Conservation (phyloP, 2,329 filamentous ascomycete species). For the Trematosphaeria pertusa region DNA sequence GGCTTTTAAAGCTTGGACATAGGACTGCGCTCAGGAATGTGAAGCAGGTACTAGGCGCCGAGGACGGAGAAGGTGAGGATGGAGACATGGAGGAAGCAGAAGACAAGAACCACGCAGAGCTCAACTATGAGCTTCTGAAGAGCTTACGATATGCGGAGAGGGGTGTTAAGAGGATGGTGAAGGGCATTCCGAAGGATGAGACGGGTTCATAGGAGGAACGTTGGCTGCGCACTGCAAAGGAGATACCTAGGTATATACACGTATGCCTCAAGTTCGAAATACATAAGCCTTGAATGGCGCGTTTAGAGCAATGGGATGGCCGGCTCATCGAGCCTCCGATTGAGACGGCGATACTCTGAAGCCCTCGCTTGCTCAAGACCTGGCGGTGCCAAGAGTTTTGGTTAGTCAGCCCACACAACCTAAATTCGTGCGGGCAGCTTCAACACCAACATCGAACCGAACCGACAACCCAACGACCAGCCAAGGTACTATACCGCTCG, state of each 20-base stretch:
- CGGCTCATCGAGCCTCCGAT: no score
- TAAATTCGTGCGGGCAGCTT: constrained; percentile 30
- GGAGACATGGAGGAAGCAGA: constrained; percentile 12
- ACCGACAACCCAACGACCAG: constrained; percentile 46
- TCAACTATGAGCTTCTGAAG: constrained; percentile 30
- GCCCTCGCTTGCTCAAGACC: no score
- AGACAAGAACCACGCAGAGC: constrained; percentile 8
- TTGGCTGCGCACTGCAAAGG: constrained; percentile 3
- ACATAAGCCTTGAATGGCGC: no score
- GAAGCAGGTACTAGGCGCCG: constrained; percentile 34
- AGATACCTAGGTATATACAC: not conserved
- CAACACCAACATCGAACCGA: constrained; percentile 29
- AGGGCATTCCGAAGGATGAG: constrained; percentile 28
- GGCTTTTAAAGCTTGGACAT: constrained; percentile 32
- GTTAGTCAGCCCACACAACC: constrained; percentile 38
- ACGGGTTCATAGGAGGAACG: no score
- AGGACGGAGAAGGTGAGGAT: constrained; percentile 11
- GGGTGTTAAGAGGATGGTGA: constrained; percentile 43
- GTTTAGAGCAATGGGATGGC: no score
- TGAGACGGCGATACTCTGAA: no score
- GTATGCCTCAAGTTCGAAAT: no score
- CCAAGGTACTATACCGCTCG: constrained; percentile 36
- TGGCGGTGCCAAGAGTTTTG: constrained; percentile 23
- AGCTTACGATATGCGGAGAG: constrained; percentile 38
- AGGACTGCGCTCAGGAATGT: constrained; percentile 37